Evolutionary conservation across 2,329 filamentous ascomycete species (phyloP), one percentile per base, ranked within the genome.

Genomic region (Leptographium lundbergii): DNA sequence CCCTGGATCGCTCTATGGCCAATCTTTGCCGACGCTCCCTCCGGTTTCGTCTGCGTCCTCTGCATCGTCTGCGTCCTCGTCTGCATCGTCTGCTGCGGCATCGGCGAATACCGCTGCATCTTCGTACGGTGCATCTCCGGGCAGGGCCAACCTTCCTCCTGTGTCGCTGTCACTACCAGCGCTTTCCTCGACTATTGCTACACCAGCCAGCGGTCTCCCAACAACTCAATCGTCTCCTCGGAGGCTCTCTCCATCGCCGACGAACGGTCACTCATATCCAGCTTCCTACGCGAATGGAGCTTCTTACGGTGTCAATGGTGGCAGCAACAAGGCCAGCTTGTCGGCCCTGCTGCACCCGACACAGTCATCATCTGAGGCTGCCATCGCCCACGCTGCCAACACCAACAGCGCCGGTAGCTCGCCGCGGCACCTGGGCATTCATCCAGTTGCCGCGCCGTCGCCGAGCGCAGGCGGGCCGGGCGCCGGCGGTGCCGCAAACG

Each of bases 341-440:
- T 76, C 77, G 13, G 73, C 74, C 2, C 68, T 74, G 19, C 69
- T 81, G n/a, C 79, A 82, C 65, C 75, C 80, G 2, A 75, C 75
- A 1, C 73, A 74, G 39, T 73, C 68, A 61, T 77, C 72, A 64
- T 74, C 72, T 11, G 77, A 76, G 60, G 69, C 73, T 54, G 72
- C 63, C 52, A 74, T 67, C 65, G 73, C 65, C 54, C 69, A 70
- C 62, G 48, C 59, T 32, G 73, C 63, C 52, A 73, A 66, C 66
- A 73, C 63, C 54, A 70, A 70, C 63, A 76, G 76, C 64, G 74
- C 72, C 9, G 67, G 68, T 62, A 81, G 77, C 64, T 84, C 81
- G 56, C 76, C 78, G 11, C 73, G 76, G 62, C 69, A 69, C 63
- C 68, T 61, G 17, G 64, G 60, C 34, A 57, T 53, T 2, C 54